phyloP scores from a whole-genome alignment of 805 yeast genomes.

The Spathaspora boniae region DNA sequence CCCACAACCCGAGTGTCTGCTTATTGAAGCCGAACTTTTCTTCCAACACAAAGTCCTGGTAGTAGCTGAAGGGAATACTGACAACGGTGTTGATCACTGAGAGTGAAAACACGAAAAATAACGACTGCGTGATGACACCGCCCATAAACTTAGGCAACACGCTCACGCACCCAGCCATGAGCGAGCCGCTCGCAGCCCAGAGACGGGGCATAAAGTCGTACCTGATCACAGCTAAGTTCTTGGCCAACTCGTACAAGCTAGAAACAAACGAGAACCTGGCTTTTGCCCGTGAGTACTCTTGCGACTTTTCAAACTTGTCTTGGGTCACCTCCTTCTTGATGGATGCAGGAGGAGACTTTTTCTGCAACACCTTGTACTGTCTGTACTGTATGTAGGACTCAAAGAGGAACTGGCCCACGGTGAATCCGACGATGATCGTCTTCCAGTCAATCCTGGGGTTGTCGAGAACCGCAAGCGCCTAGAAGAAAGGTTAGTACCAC shows the following conservation, averaged over 20 bases:
- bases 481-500: slow-evolving; percentile 22
- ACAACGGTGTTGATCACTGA: slow-evolving; percentile 51
- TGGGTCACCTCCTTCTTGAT: slow-evolving; percentile 64
- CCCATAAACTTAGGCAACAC: slow-evolving; percentile 35
- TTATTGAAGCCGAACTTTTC: slow-evolving; percentile 94
- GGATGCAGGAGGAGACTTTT: slow-evolving; percentile 60
- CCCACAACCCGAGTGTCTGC: slow-evolving; percentile 67
- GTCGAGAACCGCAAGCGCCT: slow-evolving; percentile 56
- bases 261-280: slow-evolving; percentile 61
- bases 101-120: slow-evolving; percentile 54
- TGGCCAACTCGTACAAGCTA: slow-evolving; percentile 47
- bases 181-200: slow-evolving; percentile 50
- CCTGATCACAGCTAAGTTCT: slow-evolving; percentile 56
- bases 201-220: slow-evolving; percentile 47
- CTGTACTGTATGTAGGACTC: slow-evolving; percentile 72
- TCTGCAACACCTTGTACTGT: slow-evolving; percentile 65
- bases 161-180: slow-evolving; percentile 53
- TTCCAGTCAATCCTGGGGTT: slow-evolving; percentile 79
- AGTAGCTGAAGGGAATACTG: slow-evolving; percentile 68
- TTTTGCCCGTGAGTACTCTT: slow-evolving; percentile 76
- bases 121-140: slow-evolving; percentile 69
- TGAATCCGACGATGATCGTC: slow-evolving; percentile 63
- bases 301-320: slow-evolving; percentile 73
- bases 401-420: slow-evolving; percentile 71
- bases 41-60: slow-evolving; percentile 82